Percentiles rank a stretch among this genome's conserved stretches.
Evolutionary conservation across 495 filamentous ascomycete genomes (phyloP).

Genomic region (Podospora conica): DNA sequence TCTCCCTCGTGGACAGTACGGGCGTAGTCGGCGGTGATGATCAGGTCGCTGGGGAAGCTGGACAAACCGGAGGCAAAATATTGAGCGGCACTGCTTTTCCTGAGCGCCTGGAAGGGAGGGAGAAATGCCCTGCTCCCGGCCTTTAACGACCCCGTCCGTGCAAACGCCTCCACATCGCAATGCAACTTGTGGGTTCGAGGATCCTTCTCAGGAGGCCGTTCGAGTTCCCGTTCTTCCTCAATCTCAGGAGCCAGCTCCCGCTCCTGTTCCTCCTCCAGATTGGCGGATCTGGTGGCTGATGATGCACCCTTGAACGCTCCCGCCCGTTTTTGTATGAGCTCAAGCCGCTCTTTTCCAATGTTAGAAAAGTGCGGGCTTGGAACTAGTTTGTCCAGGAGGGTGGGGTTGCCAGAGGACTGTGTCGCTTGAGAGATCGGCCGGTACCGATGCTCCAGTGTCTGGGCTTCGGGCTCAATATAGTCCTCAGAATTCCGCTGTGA

Average conservation of each 20-base stretch:
- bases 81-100: conserved; percentile 19
- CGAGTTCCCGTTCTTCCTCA: conserved; percentile 51
- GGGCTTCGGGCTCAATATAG: conserved; percentile 40
- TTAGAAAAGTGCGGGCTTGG: not conserved
- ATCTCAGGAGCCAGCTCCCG: conserved; percentile 60
- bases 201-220: conserved; percentile 37
- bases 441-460: conserved; percentile 22
- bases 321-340: not conserved
- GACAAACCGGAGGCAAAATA: conserved; percentile 2
- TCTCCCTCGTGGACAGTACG: conserved; percentile 34
- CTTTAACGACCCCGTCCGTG: conserved; percentile 4
- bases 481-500: conserved; percentile 28
- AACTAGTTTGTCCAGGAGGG: not conserved
- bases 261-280: conserved; percentile 63
- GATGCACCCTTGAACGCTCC: not conserved
- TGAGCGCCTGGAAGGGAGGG: conserved; percentile 44
- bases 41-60: conserved; percentile 38
- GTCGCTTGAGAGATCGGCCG: not conserved
- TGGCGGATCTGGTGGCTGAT: not conserved
- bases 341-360: not conserved
- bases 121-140: conserved; percentile 29
- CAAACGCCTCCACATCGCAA: conserved; percentile 34
- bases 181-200: conserved; percentile 43
- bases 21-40: conserved; percentile 53
- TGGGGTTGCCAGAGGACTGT: not conserved